Evolutionary conservation across 2,329 filamentous ascomycete species (phyloP).

Genomic region (Delphinella strobiligena): DNA sequence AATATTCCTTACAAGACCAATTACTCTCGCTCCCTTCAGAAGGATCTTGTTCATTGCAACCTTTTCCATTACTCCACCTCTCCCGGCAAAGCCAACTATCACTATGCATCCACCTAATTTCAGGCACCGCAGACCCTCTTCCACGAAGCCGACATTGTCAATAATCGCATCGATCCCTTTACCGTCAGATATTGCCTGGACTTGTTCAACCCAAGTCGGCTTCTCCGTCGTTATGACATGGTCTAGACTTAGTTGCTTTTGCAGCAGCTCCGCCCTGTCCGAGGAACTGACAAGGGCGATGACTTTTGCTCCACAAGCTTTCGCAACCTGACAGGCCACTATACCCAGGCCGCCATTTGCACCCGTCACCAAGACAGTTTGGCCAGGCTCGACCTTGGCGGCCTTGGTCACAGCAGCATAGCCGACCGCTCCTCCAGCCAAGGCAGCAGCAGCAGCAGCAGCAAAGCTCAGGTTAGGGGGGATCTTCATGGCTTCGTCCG

Average conservation of each 20-base stretch:
- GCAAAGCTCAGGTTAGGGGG: conserved; percentile 19
- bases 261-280: conserved; percentile 28
- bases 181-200: conserved; percentile 29
- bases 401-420: conserved; percentile 38
- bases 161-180: conserved; percentile 46
- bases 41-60: conserved; percentile 44
- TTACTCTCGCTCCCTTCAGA: conserved; percentile 40
- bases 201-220: conserved; percentile 39
- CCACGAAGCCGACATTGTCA: conserved; percentile 46
- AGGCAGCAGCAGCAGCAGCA: conserved; percentile 34
- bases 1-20: conserved; percentile 34
- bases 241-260: conserved; percentile 18
- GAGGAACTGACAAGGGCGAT: conserved; percentile 40
- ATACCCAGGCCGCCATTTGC: conserved; percentile 45
- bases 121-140: conserved; percentile 41
- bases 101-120: conserved; percentile 43
- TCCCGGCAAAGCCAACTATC: conserved; percentile 47
- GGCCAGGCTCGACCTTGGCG: conserved; percentile 30
- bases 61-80: conserved; percentile 40
- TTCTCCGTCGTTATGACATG: conserved; percentile 18
- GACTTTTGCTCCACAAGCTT: conserved; percentile 40
- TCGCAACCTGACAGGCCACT: conserved; percentile 45
- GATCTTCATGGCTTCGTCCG: conserved; percentile 29
- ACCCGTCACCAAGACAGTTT: conserved; percentile 43
- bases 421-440: conserved; percentile 42